A percentile compares a stretch with the other conserved stretches of the same genome.
Conservation (phyloP, 2,329 filamentous ascomycete genomes). For the Fusarium sp. region DNA sequence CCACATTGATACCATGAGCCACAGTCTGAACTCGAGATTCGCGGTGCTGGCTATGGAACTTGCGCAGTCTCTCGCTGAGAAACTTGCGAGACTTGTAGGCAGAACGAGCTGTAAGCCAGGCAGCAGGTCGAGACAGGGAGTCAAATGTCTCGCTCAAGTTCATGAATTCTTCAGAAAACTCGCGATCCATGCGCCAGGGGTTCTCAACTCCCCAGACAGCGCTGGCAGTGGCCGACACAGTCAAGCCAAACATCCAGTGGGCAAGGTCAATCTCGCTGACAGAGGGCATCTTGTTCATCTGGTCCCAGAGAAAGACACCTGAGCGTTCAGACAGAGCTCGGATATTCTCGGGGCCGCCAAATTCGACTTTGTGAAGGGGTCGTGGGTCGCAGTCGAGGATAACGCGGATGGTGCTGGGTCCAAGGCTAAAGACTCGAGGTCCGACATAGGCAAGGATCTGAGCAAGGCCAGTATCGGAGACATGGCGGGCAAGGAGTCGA, state of each 20-base stretch:
- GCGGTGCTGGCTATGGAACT: conserved; percentile 48
- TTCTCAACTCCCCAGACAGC: conserved; percentile 52
- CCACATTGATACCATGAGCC: conserved; percentile 51
- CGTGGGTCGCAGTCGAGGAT: conserved; percentile 49
- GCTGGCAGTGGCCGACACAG: conserved; percentile 51
- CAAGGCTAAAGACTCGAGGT: conserved; percentile 47
- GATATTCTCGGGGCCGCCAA: conserved; percentile 45
- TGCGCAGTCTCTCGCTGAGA: conserved; percentile 42
- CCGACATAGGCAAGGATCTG: conserved; percentile 52
- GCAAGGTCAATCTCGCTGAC: conserved; percentile 44
- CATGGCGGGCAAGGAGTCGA: conserved; percentile 47
- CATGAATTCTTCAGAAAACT: conserved; percentile 52
- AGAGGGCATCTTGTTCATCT: conserved; percentile 39
- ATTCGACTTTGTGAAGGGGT: conserved; percentile 48
- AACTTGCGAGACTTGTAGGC: conserved; percentile 49
- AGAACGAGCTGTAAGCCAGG: conserved; percentile 47
- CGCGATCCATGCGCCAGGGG: conserved; percentile 51
- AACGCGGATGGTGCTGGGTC: conserved; percentile 39
- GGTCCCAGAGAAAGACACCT: conserved; percentile 35
- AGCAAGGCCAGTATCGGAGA: conserved; percentile 50
- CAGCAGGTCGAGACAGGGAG: conserved; percentile 47
- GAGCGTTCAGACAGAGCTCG: conserved; percentile 44
- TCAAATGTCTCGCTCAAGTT: conserved; percentile 51
- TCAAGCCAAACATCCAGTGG: conserved; percentile 50
- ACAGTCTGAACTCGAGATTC: conserved; percentile 42